Evolutionary conservation across 352 stramenopile genomes (phyloP), one percentile per base, ranked within the genome.

Genomic region (Pythium guiyangense): DNA sequence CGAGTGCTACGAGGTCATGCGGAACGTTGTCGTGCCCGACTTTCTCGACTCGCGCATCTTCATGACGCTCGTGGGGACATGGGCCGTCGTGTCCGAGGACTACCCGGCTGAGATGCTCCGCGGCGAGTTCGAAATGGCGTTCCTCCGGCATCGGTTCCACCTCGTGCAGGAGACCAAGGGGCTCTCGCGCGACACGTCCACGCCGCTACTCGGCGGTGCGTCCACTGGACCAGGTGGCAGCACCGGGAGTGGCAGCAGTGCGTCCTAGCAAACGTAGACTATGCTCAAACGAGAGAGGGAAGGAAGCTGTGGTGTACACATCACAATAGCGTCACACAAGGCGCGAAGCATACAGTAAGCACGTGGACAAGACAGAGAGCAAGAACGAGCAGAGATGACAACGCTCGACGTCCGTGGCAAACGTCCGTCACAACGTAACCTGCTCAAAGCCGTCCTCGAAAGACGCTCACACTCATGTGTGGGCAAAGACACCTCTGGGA

Each of bases 21-120:
- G 76, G 53, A 89, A 85, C 59, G 69, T 86, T 1, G 75, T 90
- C 15, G 64, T 91, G 49, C 79, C 80, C 11, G 84, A 93, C 45
- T 93, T 93, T 51, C 61, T 91, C 20, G 84, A 91, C 52, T 93
- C 84, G 50, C 74, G 80, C 5, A 86, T 93, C 57, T 91, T 93
- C 63, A 93, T 93, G 84, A 79, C 77, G 25, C 68, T 93, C 11
- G 79, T 93, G 22, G 84, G 84, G 5, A 82, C 84, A 45, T 93
- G 84, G 84, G 71, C 80, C 20, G 69, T 73, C 2, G 78, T 93
- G 45, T 70, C 90, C 52, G 80, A 91, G 37, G 78, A 86, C 31
- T 90, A 90, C 54, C 77, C 78, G 29, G 70, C 71, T 42, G 79
- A 91, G 59, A 89, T 91, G 71, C 69, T 93, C 25, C 74, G 79